Percentiles rank a stretch among this genome's conserved stretches.
These are phyloP conservation scores for Aspergillus panamensis DNA, from an alignment of 495 filamentous ascomycete genomes.

Conservation along the genomic window DNA sequence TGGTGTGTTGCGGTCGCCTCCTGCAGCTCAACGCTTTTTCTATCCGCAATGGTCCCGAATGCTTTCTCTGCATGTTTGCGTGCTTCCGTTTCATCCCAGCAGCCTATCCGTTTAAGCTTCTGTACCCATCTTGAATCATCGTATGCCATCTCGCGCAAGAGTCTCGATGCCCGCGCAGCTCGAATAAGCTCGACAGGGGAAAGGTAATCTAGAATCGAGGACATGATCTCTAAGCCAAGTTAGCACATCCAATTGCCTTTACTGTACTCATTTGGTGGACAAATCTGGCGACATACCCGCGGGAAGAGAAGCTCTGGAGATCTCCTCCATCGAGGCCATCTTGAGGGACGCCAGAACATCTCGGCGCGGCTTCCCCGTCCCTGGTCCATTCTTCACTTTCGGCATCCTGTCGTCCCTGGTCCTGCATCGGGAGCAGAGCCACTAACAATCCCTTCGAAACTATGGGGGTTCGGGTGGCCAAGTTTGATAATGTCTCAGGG, in stretches of 20 bases:
- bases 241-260: neutral
- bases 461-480: constrained; percentile 12
- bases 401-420: constrained; percentile 47
- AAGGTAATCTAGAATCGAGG: constrained; percentile 83
- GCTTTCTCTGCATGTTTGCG: constrained; percentile 71
- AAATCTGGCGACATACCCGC: constrained; percentile 56
- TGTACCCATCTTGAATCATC: constrained; percentile 96
- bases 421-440: constrained; percentile 33
- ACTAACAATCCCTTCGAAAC: neutral
- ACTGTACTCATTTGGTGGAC: neutral
- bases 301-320: constrained; percentile 70
- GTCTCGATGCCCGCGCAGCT: constrained; percentile 82
- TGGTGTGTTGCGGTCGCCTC: constrained; percentile 36
- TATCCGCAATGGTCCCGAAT: constrained; percentile 62
- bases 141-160: constrained; percentile 97
- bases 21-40: constrained; percentile 50
- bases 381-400: constrained; percentile 59
- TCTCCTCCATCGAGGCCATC: constrained; percentile 69
- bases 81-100: constrained; percentile 90
- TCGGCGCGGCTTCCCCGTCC: constrained; percentile 45
- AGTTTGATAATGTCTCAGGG: constrained; percentile 9
- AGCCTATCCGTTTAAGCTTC: constrained; percentile 75
- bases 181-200: constrained; percentile 77
- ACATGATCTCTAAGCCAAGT: constrained; percentile 68
- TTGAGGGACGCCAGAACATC: constrained; percentile 71